Evolutionary conservation across 106 monocot genomes (phyloP).

Genomic region (Allium fistulosum): DNA sequence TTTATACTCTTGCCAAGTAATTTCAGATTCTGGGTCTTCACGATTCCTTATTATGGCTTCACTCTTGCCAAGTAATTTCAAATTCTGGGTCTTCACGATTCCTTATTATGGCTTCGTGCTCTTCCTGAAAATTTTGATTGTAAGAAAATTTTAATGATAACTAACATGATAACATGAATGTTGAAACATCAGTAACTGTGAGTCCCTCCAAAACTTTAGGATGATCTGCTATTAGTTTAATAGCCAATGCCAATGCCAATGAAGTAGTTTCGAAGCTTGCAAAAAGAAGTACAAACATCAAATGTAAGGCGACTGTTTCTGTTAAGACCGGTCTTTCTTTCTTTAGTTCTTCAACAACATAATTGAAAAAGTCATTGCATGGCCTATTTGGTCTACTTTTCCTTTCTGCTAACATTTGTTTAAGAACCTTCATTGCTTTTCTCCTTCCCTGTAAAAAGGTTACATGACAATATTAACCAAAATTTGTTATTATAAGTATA

Average conservation of each 20-base stretch:
- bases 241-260: slow-evolving; percentile 32
- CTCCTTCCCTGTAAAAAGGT: slow-evolving; percentile 33
- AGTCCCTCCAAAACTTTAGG: slow-evolving; percentile 29
- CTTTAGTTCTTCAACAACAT: slow-evolving; percentile 33
- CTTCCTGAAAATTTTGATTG: slow-evolving; percentile 22
- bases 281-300: slow-evolving; percentile 69
- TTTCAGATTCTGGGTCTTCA: slow-evolving; percentile 31
- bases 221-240: slow-evolving; percentile 44
- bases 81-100: slow-evolving; percentile 33
- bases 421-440: slow-evolving; percentile 40
- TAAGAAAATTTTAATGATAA: too few relatives aligned
- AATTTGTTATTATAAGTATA: background rate
- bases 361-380: slow-evolving; percentile 45
- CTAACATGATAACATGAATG: too few relatives aligned
- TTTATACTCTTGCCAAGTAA: slow-evolving; percentile 67
- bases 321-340: slow-evolving; percentile 41
- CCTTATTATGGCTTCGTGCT: slow-evolving; percentile 41
- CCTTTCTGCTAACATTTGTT: slow-evolving; percentile 34
- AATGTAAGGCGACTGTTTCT: slow-evolving; percentile 43
- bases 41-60: slow-evolving; percentile 33
- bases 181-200: slow-evolving; percentile 13
- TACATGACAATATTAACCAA: background rate
- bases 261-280: slow-evolving; percentile 65
- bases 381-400: slow-evolving; percentile 17
- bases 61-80: slow-evolving; percentile 50